phyloP scores from a whole-genome alignment of 805 yeast genomes.

The Yarrowia sp. region DNA sequence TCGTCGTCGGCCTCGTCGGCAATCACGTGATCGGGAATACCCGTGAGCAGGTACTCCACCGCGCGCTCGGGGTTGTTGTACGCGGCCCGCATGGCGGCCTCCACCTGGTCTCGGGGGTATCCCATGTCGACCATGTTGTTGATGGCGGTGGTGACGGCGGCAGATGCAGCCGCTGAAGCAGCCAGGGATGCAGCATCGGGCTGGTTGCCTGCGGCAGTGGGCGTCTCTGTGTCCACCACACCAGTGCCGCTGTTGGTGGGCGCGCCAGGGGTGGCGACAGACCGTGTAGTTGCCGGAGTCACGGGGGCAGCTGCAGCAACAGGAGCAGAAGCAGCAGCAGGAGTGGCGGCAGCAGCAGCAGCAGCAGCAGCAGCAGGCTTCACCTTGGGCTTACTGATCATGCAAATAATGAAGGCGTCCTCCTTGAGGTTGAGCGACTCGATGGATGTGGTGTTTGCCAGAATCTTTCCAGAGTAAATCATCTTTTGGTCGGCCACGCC shows the following conservation, averaged over 20 bases:
- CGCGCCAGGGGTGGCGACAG: constrained; percentile 28
- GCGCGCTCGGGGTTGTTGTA: constrained; percentile 98
- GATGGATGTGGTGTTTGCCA: constrained; percentile 76
- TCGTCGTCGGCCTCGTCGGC: constrained; percentile 32
- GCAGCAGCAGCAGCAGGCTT: constrained; percentile 34
- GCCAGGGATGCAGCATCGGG: constrained; percentile 35
- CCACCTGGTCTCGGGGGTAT: constrained; percentile 81
- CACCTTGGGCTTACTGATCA: constrained; percentile 60
- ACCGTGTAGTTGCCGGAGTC: constrained; percentile 35
- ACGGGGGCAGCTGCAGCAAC: constrained; percentile 35
- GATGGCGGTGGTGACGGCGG: constrained; percentile 47
- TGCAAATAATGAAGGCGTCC: constrained; percentile 83
- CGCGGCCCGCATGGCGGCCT: constrained; percentile 89
- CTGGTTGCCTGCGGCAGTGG: constrained; percentile 41
- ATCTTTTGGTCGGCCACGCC: constrained; percentile 76
- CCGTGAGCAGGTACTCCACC: constrained; percentile 88
- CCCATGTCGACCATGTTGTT: constrained; percentile 94
- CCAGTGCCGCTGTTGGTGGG: constrained; percentile 1
- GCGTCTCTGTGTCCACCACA: not conserved
- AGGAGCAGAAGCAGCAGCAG: constrained; percentile 34
- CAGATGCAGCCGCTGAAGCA: constrained; percentile 34
- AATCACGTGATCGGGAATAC: constrained; percentile 61
- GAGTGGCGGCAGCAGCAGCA: constrained; percentile 29
- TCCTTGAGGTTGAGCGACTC: constrained; percentile 74
- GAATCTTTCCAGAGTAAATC: constrained; percentile 88